phyloP scores from a whole-genome alignment of 768 basidiomycete genomes.

The Pleurotus ostreatus region DNA sequence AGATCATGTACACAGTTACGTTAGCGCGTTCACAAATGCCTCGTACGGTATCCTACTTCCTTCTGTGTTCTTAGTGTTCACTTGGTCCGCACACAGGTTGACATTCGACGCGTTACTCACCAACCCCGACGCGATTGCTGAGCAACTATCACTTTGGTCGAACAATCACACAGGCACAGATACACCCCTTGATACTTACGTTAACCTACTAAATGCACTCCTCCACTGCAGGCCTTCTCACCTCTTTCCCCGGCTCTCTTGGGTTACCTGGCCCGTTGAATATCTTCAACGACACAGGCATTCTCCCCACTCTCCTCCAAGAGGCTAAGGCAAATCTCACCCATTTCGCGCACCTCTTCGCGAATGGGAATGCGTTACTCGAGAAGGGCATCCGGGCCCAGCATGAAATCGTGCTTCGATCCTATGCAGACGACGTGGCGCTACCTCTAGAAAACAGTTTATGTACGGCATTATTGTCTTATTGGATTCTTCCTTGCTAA shows the following conservation, averaged over 20 bases:
- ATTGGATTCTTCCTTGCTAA: too few relatives aligned
- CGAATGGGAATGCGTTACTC: conserved; percentile 26
- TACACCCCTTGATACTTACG: not conserved
- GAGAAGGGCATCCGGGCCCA: conserved; percentile 26
- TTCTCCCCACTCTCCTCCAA: conserved; percentile 14
- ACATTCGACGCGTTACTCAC: conserved; percentile 22
- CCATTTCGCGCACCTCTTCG: conserved; percentile 21
- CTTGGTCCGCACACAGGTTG: conserved; percentile 11
- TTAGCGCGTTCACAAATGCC: conserved; percentile 26
- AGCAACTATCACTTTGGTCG: conserved; percentile 24
- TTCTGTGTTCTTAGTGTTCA: not conserved
- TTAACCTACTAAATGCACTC: not conserved
- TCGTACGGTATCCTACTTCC: conserved; percentile 15
- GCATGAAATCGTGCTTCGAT: conserved; percentile 18
- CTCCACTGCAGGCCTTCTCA: conserved; percentile 18
- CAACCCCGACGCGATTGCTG: conserved; percentile 18
- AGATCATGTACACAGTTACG: conserved; percentile 32
- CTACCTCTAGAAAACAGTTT: conserved; percentile 26
- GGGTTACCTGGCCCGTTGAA: conserved; percentile 23
- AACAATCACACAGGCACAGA: conserved; percentile 23
- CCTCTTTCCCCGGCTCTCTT: conserved; percentile 26
- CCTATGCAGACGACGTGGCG: conserved; percentile 20
- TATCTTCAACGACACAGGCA: conserved; percentile 15
- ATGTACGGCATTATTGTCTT: conserved; percentile 12
- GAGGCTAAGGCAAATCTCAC: conserved; percentile 18